Conservation (phyloP, 805 yeast genomes). For the Huiozyma sinensis region DNA sequence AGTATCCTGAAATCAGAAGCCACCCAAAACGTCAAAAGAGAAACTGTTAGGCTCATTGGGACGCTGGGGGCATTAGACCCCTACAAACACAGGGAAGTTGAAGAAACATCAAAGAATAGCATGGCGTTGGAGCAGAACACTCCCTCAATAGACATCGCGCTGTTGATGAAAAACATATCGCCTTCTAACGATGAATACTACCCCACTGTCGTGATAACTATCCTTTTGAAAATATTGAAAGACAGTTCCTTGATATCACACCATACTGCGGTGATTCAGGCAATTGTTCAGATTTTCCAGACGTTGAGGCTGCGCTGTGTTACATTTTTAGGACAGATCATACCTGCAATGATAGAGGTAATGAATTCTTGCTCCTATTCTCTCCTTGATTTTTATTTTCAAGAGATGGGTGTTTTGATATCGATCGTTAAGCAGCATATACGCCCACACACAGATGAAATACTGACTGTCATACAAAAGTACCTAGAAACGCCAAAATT, state of each 20-base stretch:
- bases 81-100: constrained; percentile 81
- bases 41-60: constrained; percentile 79
- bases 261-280: constrained; percentile 82
- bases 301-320: constrained; percentile 81
- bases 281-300: constrained; percentile 79
- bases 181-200: constrained; percentile 86
- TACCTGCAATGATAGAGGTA: constrained; percentile 73
- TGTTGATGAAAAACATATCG: constrained; percentile 83
- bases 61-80: constrained; percentile 93
- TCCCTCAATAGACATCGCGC: constrained; percentile 77
- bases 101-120: constrained; percentile 43
- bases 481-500: constrained; percentile 49
- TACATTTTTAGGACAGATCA: constrained; percentile 70
- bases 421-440: constrained; percentile 81
- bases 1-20: constrained; percentile 71
- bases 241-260: constrained; percentile 75
- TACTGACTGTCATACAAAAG: constrained; percentile 60
- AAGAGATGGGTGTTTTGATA: constrained; percentile 69
- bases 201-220: constrained; percentile 84
- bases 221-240: constrained; percentile 67
- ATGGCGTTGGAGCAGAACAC: constrained; percentile 60
- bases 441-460: constrained; percentile 63
- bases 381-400: constrained; percentile 74
- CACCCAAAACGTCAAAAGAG: constrained; percentile 63
- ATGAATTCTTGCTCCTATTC: constrained; percentile 68